Evolutionary conservation across 345 rosid genomes (phyloP), one percentile per base, ranked within the genome.

Genomic region (Syzygium aromaticum): DNA sequence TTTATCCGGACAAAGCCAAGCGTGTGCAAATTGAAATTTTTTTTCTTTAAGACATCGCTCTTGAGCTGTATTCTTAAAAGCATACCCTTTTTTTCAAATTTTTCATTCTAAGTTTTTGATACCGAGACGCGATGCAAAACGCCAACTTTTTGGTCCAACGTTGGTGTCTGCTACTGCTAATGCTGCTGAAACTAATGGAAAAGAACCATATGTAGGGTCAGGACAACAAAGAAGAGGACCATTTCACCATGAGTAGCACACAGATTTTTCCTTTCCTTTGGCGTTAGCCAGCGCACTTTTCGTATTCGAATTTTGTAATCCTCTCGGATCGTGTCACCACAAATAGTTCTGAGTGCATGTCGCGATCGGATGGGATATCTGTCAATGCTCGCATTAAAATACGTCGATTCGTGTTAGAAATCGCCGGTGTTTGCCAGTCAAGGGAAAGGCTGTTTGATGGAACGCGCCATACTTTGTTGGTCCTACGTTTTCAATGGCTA

Each of bases 51-150:
- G 54, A 16, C 0, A 53, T 53, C 54, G 21, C 21, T 53, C 54
- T 16, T 53, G 54, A 53, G 54, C 22, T 16, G 54, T 16, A 53
- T 16, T 14, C 19, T 53, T 17, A 16, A 43, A 43, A 43, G 46
- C 46, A 43, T 43, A 6, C 7, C 46, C 46, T 43, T 43, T 1
- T 40, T 43, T 6, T 43, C 43, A n/a, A 43, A 43, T 43, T 43
- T 43, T 43, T 43, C 46, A 43, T 43, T 5, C 46, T 6, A 43
- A 43, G 46, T 43, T 43, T 43, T 7, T 43, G 15, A 59, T 17
- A 27, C 67, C 4, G 5, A n/a, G 38, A 14, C 73, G 19, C 14
- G 0, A 61, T 4, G 10, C 38, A 13, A 0, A 0, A 30, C 4
- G 21, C 38, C 38, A 14, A 61, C 19, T 30, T 27, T 61, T 61